Conservation (phyloP, 2,329 filamentous ascomycete species). For the Neonectria punicea region DNA sequence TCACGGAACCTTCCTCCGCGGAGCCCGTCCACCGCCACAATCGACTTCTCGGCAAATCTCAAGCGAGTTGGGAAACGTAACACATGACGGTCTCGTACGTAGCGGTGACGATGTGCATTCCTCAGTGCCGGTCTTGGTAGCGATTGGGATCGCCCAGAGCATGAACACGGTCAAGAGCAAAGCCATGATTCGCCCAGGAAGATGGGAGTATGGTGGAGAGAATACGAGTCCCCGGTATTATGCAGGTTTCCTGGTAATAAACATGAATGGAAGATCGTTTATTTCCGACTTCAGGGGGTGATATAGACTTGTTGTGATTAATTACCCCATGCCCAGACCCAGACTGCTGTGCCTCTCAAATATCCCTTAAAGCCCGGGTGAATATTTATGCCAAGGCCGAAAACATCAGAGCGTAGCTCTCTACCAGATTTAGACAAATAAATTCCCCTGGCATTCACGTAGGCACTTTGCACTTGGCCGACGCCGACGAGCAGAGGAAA, state of each 20-base stretch:
- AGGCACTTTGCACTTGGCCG: not conserved
- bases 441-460: not conserved
- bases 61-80: not conserved
- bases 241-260: not conserved
- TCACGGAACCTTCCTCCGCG: not conserved
- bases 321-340: not conserved
- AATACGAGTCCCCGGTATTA: not conserved
- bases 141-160: not conserved
- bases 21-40: not conserved
- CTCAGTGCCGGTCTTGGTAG: not conserved
- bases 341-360: not conserved
- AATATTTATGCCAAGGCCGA: too few species aligned
- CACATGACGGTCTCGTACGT: not conserved
- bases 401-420: too few species aligned
- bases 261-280: not conserved
- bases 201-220: not conserved
- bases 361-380: not conserved
- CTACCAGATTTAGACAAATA: too few species aligned
- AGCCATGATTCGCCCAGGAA: not conserved
- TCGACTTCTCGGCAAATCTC: not conserved
- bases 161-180: not conserved
- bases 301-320: not conserved
- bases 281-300: not conserved
- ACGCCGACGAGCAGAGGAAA: not conserved
- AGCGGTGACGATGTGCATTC: not conserved